phyloP scores from a whole-genome alignment of 768 basidiomycete species.

The Boletus subparvulus region DNA sequence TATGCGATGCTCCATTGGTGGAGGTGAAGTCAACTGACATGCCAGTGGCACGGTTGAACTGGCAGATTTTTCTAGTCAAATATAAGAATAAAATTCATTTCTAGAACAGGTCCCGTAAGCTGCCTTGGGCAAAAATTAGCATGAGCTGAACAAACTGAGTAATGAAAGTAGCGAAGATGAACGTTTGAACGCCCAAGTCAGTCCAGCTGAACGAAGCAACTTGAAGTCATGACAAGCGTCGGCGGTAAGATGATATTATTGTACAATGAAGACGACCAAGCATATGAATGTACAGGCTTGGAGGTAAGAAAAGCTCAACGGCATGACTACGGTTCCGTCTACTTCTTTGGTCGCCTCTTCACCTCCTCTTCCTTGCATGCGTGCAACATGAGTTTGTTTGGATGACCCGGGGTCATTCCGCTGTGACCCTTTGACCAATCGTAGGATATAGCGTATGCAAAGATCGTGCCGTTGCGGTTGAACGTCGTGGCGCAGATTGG shows the following conservation, averaged over 20 bases:
- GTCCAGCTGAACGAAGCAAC: not conserved
- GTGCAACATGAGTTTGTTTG: conserved; percentile 83
- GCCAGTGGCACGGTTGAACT: too few relatives aligned
- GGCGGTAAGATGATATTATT: conserved; percentile 9
- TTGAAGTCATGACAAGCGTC: not conserved
- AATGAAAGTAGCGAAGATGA: not conserved
- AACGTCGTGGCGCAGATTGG: conserved; percentile 82
- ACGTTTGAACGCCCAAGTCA: not conserved
- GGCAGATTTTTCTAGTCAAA: too few relatives aligned
- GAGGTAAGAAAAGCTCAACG: conserved; percentile 2
- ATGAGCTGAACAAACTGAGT: not conserved
- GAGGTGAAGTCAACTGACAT: too few relatives aligned
- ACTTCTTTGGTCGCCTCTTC: conserved; percentile 53
- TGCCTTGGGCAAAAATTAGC: not conserved
- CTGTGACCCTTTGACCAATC: conserved; percentile 94
- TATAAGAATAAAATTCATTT: too few relatives aligned
- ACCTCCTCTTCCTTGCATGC: conserved; percentile 87
- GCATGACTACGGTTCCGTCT: conserved; percentile 1
- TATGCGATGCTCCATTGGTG: too few relatives aligned
- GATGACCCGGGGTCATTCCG: conserved; percentile 67
- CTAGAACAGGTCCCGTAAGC: too few relatives aligned
- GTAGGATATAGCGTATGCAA: conserved; percentile 90
- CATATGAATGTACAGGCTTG: conserved; percentile 1
- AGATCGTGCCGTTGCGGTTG: conserved; percentile 84
- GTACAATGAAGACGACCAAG: conserved; percentile 15